Conservation (phyloP, 768 basidiomycete species). For the Collybia sp. region DNA sequence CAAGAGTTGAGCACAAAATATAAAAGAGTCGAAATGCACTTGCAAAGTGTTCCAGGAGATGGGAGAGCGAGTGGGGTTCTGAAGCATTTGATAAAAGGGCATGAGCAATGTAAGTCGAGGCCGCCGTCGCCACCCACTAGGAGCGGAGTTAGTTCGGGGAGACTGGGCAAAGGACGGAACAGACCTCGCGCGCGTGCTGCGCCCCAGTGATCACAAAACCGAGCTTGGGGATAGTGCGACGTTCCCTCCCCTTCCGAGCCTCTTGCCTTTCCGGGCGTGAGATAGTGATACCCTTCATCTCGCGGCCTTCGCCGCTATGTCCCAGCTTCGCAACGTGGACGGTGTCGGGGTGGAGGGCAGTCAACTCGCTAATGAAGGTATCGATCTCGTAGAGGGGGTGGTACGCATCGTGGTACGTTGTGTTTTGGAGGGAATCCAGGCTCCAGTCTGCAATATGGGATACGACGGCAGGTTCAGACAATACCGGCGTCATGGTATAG, state of each 20-base stretch:
- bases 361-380: conserved; percentile 45
- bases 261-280: conserved; percentile 12
- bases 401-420: conserved; percentile 40
- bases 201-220: conserved; percentile 70
- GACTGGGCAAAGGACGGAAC: conserved; percentile 10
- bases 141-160: background rate
- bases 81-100: conserved; percentile 50
- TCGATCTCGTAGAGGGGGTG: conserved; percentile 55
- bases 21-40: conserved; percentile 13
- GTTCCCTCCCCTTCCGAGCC: conserved; percentile 5
- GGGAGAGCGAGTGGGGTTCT: conserved; percentile 39
- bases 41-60: conserved; percentile 52
- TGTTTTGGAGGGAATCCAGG: conserved; percentile 26
- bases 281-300: conserved; percentile 52
- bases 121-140: conserved; percentile 79
- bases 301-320: conserved; percentile 52
- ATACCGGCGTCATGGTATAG: conserved; percentile 10
- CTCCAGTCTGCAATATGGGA: conserved; percentile 25
- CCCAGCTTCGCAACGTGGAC: conserved; percentile 48
- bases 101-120: conserved; percentile 70
- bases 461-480: conserved; percentile 4
- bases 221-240: conserved; percentile 12
- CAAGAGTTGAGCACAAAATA: conserved; percentile 1
- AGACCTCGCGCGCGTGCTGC: conserved; percentile 72
- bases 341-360: conserved; percentile 38